phyloP scores from a whole-genome alignment of 2,329 filamentous ascomycete species.

The Epichloe amarillans region DNA sequence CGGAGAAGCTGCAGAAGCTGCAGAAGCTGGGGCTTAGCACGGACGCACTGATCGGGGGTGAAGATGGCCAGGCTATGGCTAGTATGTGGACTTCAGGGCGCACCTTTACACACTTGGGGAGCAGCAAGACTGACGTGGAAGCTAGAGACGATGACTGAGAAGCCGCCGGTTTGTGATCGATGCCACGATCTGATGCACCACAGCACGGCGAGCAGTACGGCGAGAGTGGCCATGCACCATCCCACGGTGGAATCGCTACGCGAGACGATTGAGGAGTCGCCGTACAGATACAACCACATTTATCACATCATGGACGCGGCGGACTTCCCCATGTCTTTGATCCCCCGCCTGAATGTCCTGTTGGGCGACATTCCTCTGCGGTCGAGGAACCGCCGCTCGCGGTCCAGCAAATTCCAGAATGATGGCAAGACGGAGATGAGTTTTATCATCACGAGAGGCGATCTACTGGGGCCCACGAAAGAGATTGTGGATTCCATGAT shows the following conservation, averaged over 20 bases:
- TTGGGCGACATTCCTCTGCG: slow-evolving; percentile 62
- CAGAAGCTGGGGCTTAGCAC: slow-evolving; percentile 33
- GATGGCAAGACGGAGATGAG: slow-evolving; percentile 65
- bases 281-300: slow-evolving; percentile 81
- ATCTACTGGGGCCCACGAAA: slow-evolving; percentile 73
- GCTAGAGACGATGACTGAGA: slow-evolving; percentile 9
- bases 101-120: background rate
- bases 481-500: slow-evolving; percentile 74
- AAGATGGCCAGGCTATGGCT: background rate
- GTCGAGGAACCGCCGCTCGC: slow-evolving; percentile 67
- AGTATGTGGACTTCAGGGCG: background rate
- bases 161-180: slow-evolving; percentile 63
- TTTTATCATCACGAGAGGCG: slow-evolving; percentile 82
- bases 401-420: slow-evolving; percentile 48
- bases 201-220: slow-evolving; percentile 36
- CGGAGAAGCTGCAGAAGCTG: slow-evolving; percentile 27
- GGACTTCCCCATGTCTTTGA: slow-evolving; percentile 88
- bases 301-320: slow-evolving; percentile 93
- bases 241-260: slow-evolving; percentile 70
- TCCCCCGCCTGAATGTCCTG: slow-evolving; percentile 60
- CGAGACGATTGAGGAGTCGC: slow-evolving; percentile 77
- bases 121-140: background rate
- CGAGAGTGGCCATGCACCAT: slow-evolving; percentile 53
- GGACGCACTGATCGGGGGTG: slow-evolving; percentile 19
- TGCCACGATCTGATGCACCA: slow-evolving; percentile 77